Percentiles rank a stretch among this genome's conserved stretches.
Evolutionary conservation across 1,284 basidiomycete species (phyloP).

Genomic region (Phellopilus nigrolimitatus): DNA sequence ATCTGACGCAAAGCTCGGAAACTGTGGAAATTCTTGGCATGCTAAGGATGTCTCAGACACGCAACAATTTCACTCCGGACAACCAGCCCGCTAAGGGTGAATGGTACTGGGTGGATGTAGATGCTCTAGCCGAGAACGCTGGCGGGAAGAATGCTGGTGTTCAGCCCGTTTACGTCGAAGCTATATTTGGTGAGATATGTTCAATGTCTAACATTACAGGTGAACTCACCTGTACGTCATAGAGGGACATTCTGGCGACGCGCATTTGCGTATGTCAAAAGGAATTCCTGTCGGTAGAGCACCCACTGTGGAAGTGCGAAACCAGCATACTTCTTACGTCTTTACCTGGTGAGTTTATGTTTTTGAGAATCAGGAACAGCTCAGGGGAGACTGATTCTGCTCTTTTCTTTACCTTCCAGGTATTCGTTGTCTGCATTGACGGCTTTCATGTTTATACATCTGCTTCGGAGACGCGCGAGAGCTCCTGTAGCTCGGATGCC

Average conservation of each 20-base stretch:
- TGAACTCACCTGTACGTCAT: constrained; percentile 17
- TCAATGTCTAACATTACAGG: constrained; percentile 27
- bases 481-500: constrained; percentile 17
- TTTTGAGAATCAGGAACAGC: background rate
- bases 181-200: constrained; percentile 85
- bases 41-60: constrained; percentile 64
- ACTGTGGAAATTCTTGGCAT: constrained; percentile 68
- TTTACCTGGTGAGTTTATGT: constrained; percentile 74
- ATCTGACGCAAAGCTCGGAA: constrained; percentile 29
- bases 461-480: constrained; percentile 42
- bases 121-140: constrained; percentile 76
- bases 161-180: constrained; percentile 83
- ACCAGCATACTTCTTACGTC: constrained; percentile 94
- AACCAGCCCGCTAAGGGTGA: constrained; percentile 77
- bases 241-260: constrained; percentile 82
- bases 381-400: constrained; percentile 10
- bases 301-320: constrained; percentile 85
- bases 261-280: constrained; percentile 54
- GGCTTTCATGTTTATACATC: constrained; percentile 53
- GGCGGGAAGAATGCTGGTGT: constrained; percentile 66
- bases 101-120: constrained; percentile 92
- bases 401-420: constrained; percentile 38
- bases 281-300: constrained; percentile 86
- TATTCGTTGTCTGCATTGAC: constrained; percentile 70
- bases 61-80: constrained; percentile 83